Base-by-base conservation (phyloP, 169 alveolate genomes). In the Plasmodium fragile region DNA sequence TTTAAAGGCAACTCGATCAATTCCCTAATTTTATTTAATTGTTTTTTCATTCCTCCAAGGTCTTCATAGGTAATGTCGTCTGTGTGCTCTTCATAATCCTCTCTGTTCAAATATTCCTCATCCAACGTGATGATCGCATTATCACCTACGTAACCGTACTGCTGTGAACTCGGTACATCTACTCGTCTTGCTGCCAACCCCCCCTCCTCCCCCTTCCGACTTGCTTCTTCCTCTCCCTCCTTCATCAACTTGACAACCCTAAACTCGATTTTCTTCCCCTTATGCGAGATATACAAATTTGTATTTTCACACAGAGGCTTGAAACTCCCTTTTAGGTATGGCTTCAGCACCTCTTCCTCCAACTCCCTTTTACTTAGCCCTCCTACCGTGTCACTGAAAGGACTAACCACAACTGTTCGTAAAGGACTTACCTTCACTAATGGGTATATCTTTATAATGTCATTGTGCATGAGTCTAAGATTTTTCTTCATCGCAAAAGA, bases 31-130 rank as follows among this genome's bases (percentile, higher is more conserved):
- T 96, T 96, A n/a, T 93, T 83, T 43, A 96, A 92, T 77, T 96
- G 97, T 39, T 93, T 93, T 52, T 85, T 94, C 97, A 96, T 96
- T 22, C 97, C 97, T 4, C 97, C 97, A 1, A 96, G 87, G 72
- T 96, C 97, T 28, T 96, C 97, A 83, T 96, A 96, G 0, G 96
- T 96, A 0, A 96, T 87, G 70, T 96, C 97, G 41, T 96, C 97
- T 32, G 82, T 87, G 22, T 95, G 43, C 30, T 92, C 93, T 70
- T 96, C 97, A 41, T 95, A 94, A 75, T 95, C 81, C 71, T 96
- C 97, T 18, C 97, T 92, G 22, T 94, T 52, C 32, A 96, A 73
- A 32, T 84, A 92, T 25, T 95, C 95, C 0, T 94, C 93, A 1
- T 95, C 81, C 43, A 95, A 13, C 2, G 84, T 96, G 4, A 94